A percentile compares a stretch with the other conserved stretches of the same genome.
Evolutionary conservation across 805 yeast species (phyloP).

Genomic region (Ogataea pini): DNA sequence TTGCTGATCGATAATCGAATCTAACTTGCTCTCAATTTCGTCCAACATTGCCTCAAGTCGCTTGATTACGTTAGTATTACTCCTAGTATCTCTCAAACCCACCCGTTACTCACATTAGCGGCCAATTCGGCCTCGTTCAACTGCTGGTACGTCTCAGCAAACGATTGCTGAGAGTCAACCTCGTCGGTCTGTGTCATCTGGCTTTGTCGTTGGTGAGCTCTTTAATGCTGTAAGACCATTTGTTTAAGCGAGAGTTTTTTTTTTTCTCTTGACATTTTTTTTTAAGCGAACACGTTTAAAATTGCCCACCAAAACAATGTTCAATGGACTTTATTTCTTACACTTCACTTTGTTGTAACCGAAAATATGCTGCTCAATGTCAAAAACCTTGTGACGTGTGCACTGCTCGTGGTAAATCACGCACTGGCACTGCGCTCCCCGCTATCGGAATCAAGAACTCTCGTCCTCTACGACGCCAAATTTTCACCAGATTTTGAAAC

Average conservation of each 20-base stretch:
- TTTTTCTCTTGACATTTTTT: conserved; percentile 15
- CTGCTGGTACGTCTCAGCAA: conserved; percentile 60
- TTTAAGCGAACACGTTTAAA: conserved; percentile 20
- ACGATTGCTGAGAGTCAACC: conserved; percentile 28
- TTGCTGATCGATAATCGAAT: conserved; percentile 38
- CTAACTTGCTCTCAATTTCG: conserved; percentile 63
- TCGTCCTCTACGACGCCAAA: conserved; percentile 27
- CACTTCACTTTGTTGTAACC: neutral
- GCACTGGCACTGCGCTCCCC: conserved; percentile 22
- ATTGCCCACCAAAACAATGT: conserved; percentile 1
- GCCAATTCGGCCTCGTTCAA: conserved; percentile 70
- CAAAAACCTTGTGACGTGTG: conserved; percentile 6
- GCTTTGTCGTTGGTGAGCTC: conserved; percentile 9
- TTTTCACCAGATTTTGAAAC: conserved; percentile 15
- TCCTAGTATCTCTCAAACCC: neutral
- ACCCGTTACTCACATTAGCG: conserved; percentile 42
- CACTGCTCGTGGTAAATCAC: conserved; percentile 14
- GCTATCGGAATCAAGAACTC: conserved; percentile 21
- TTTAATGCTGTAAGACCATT: neutral
- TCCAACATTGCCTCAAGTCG: conserved; percentile 66
- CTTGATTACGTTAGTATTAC: conserved; percentile 19
- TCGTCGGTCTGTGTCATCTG: conserved; percentile 20
- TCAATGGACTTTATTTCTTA: no score
- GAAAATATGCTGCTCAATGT: conserved; percentile 15
- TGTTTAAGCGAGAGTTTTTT: neutral